Base-by-base conservation (phyloP, 164 flowering plant genomes). In the Tinospora cordifolia region DNA sequence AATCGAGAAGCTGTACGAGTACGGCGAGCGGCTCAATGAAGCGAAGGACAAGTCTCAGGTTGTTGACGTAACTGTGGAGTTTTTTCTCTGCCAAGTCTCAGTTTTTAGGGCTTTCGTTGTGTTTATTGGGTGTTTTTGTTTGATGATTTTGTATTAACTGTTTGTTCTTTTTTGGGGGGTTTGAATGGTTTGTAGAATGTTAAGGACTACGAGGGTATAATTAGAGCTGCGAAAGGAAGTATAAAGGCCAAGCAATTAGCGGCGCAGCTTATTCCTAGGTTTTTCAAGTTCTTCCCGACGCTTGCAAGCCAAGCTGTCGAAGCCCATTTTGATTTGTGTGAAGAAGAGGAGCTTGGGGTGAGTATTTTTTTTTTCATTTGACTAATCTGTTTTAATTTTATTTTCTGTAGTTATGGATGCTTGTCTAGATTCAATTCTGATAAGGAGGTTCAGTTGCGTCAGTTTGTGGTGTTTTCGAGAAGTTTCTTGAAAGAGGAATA, bases 41-140 rank as follows among this genome's bases (percentile, higher is more conserved):
- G 82, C 92, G 76, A 90, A 90, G 79, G 97, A 92, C 86, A 94
- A 90, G 82, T 85, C 98, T 39, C 85, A 86, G 92, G 98, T 92
- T 13, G 22, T 30, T 30, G 36, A 30, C 4, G 26, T 41, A 22
- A 46, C 57, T 69, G 12, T n/a, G 10, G 8, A 12, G 26, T 67
- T 57, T 30, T 24, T 12, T 60, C 27, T 69, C 34, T 17, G 3
- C n/a, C 57, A 13, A 8, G 3, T 6, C n/a, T 30, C 9, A 2
- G 15, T 39, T 68, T 67, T 69, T 66, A 69, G 75, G 79, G 79
- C 67, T 73, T 46, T 68, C 2, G 8, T 9, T 40, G 39, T 44
- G 25, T 47, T 66, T 30, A 30, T 30, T 65, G 8, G 19, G 9
- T 54, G n/a, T n/a, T n/a, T n/a, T n/a, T n/a, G n/a, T 41, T 62